Conservation (phyloP, 371 early-diverging fungal genomes). For the Syncephalastrum monosporum region DNA sequence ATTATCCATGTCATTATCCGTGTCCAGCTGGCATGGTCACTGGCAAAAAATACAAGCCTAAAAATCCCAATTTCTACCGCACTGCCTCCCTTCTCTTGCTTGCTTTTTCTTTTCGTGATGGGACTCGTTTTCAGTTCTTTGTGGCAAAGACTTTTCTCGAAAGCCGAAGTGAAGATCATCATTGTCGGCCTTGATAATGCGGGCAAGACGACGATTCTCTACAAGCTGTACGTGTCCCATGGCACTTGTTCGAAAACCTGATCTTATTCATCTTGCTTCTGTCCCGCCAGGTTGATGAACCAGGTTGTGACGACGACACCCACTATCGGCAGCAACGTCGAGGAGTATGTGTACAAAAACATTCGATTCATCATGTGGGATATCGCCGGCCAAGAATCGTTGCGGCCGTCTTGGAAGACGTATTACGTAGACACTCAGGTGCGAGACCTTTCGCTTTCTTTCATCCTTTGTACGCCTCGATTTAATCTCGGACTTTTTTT, state of each 20-base stretch:
- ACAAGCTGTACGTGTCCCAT: slow-evolving; percentile 50
- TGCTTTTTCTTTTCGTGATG: slow-evolving; percentile 20
- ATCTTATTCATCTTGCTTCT: background rate
- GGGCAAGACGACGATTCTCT: slow-evolving; percentile 88
- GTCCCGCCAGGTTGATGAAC: slow-evolving; percentile 56
- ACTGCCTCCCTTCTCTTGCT: background rate
- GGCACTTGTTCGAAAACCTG: background rate
- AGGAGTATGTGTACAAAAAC: slow-evolving; percentile 71
- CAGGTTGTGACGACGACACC: slow-evolving; percentile 75
- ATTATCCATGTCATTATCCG: too few relatives aligned
- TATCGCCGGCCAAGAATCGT: slow-evolving; percentile 73
- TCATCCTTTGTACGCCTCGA: too few relatives aligned
- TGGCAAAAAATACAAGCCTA: too few relatives aligned
- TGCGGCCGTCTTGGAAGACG: slow-evolving; percentile 71
- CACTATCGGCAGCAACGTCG: slow-evolving; percentile 75
- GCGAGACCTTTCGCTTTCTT: background rate
- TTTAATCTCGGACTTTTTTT: background rate
- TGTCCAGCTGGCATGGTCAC: too few relatives aligned
- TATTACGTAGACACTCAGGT: slow-evolving; percentile 71
- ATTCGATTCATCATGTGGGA: slow-evolving; percentile 79
- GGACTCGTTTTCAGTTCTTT: slow-evolving; percentile 43
- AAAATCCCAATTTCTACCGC: too few relatives aligned
- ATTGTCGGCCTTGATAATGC: slow-evolving; percentile 94
- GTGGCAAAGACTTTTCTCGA: slow-evolving; percentile 47
- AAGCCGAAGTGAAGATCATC: slow-evolving; percentile 85